These are phyloP conservation scores for Wallacemonas collosoma DNA, from an alignment of 208 protist species.

Conservation along the genomic window DNA sequence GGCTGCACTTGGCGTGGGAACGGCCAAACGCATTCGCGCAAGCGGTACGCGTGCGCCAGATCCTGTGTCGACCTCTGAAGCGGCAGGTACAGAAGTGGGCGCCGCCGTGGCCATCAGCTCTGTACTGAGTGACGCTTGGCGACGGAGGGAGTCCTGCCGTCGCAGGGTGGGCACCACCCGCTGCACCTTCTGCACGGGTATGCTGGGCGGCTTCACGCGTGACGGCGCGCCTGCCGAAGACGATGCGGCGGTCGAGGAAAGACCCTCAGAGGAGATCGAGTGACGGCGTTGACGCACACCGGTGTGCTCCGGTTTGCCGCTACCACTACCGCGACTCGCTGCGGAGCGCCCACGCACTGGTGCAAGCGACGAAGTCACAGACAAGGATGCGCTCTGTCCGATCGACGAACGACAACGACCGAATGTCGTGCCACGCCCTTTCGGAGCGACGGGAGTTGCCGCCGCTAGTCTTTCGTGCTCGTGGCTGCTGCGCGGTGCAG, in stretches of 20 bases:
- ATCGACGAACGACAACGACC: no score
- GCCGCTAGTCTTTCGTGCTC: no score
- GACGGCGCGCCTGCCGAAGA: background rate
- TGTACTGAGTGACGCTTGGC: background rate
- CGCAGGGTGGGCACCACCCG: conserved; percentile 9
- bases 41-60: background rate
- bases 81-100: no score
- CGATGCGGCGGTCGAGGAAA: background rate
- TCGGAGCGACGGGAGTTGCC: no score
- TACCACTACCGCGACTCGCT: no score
- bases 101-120: background rate
- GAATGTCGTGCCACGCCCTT: no score
- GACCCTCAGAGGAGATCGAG: background rate
- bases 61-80: background rate
- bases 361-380: no score
- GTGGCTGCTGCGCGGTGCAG: no score
- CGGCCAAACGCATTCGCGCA: background rate
- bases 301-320: no score
- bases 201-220: background rate
- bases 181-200: conserved; percentile 13
- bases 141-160: conserved; percentile 9
- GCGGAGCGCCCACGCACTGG: no score
- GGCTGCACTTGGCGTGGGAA: background rate
- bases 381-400: no score
- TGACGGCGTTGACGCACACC: no score